phyloP scores from a whole-genome alignment of 1,139 yeast species.

The Meyerozyma carpophila region DNA sequence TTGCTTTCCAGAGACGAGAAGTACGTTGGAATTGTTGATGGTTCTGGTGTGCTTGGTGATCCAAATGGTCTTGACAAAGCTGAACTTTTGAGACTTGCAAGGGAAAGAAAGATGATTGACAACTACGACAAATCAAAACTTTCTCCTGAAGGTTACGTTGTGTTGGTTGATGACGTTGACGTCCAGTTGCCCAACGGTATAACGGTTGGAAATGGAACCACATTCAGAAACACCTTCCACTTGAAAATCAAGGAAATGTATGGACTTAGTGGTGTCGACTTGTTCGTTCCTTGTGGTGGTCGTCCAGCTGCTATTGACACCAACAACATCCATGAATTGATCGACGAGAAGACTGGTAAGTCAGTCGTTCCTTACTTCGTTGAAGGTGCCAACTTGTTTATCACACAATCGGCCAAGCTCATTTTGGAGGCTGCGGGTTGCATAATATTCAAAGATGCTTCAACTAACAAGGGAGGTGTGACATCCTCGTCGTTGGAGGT shows the following conservation, averaged over 20 bases:
- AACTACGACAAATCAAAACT: slow-evolving; percentile 63
- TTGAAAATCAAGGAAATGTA: slow-evolving; percentile 61
- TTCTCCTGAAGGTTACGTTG: slow-evolving; percentile 71
- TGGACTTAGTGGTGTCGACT: slow-evolving; percentile 57
- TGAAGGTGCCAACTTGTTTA: slow-evolving; percentile 95
- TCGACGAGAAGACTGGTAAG: slow-evolving; percentile 74
- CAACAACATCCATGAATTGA: slow-evolving; percentile 67
- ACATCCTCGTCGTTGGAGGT: slow-evolving; percentile 96
- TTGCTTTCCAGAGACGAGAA: slow-evolving; percentile 74
- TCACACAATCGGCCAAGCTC: slow-evolving; percentile 90
- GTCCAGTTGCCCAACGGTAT: slow-evolving; percentile 72
- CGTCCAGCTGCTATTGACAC: slow-evolving; percentile 96
- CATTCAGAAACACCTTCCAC: slow-evolving; percentile 92
- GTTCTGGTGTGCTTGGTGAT: slow-evolving; percentile 92
- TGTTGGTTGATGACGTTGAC: slow-evolving; percentile 83
- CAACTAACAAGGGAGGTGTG: slow-evolving; percentile 98
- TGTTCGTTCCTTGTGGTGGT: slow-evolving; percentile 98
- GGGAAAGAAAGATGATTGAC: slow-evolving; percentile 69
- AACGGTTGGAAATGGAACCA: slow-evolving; percentile 74
- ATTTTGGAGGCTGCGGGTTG: slow-evolving; percentile 84
- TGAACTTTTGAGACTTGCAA: slow-evolving; percentile 78
- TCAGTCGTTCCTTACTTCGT: slow-evolving; percentile 81
- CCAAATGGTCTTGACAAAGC: slow-evolving; percentile 79
- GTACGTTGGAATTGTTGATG: slow-evolving; percentile 89
- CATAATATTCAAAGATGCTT: slow-evolving; percentile 87